Percentiles rank a stretch among this genome's conserved stretches.
phyloP scores from a whole-genome alignment of 768 basidiomycete species.

The Auricularia auricula-judae region DNA sequence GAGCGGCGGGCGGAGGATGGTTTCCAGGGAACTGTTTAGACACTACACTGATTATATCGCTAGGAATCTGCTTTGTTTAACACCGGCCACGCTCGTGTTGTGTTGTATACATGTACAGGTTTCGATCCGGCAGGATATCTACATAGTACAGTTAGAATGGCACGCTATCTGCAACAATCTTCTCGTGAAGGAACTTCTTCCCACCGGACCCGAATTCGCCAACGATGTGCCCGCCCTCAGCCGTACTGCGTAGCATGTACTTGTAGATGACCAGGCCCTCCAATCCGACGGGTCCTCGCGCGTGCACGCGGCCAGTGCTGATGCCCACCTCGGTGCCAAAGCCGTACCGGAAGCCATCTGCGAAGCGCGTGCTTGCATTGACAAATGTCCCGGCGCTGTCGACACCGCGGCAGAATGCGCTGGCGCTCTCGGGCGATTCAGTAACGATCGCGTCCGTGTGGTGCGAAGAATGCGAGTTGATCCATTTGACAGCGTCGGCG shows the following conservation, averaged over 20 bases:
- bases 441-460: constrained; percentile 94
- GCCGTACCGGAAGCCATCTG: constrained; percentile 93
- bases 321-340: constrained; percentile 98
- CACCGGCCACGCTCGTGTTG: too few species aligned
- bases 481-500: constrained; percentile 66
- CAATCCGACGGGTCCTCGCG: constrained; percentile 89
- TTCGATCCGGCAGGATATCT: background rate
- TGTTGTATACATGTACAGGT: too few species aligned
- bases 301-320: constrained; percentile 92
- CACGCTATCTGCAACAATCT: constrained; percentile 31
- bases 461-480: constrained; percentile 88
- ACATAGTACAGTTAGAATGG: constrained; percentile 29
- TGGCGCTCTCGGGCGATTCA: constrained; percentile 52
- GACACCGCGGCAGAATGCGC: constrained; percentile 74
- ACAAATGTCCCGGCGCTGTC: constrained; percentile 89
- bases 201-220: constrained; percentile 72
- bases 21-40: too few species aligned
- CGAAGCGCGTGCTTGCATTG: constrained; percentile 92
- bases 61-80: too few species aligned
- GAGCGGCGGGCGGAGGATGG: too few species aligned
- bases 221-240: constrained; percentile 66
- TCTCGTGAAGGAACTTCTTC: constrained; percentile 60
- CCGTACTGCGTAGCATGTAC: constrained; percentile 78
- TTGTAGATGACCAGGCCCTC: constrained; percentile 95
- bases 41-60: too few species aligned